Base-by-base conservation (phyloP, 108 stramenopile genomes). In the Nitzschia sp. region DNA sequence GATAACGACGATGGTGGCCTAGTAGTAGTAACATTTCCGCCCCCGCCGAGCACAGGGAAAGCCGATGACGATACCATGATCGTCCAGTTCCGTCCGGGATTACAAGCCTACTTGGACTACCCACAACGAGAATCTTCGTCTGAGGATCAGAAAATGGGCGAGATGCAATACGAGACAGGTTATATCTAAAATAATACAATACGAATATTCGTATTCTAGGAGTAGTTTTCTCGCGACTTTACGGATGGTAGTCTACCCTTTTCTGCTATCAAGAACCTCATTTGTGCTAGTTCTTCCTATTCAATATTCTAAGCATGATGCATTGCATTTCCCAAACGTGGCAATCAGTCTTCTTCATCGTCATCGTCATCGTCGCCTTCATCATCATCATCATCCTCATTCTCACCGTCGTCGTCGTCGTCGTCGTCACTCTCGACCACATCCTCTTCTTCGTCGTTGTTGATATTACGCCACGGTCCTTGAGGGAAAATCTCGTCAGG, bases 401-500 rank as follows among this genome's bases (percentile, higher is more conserved):
- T 17, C 23, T 23, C 38, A 52, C 54, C 66, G 66, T 54, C 66
- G 28, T 17, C 53, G 21, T 62, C 36, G n/a, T 22, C 25, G 13
- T 71, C 58, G 34, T 53, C 31, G n/a, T 50, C 52, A 27, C 32
- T 3, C 23, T 19, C 19, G 5, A 61, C 19, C 25, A 45, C 30
- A 1, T 30, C 53, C 15, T 72, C 32, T 15, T 29, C 69, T 1
- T 58, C 45, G 38, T 29, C 47, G 25, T 34, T 34, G 19, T 53
- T n/a, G n/a, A 21, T 13, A 55, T 80, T 58, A 28, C 80, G 66
- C 80, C 80, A 81, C 6, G 64, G 64, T n/a, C 80, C 75, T 27
- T 84, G 16, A 3, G 88, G 85, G 60, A 82, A 86, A 19, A 89
- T 71, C 13, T 81, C 68, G 52, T 89, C 83, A 1, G 85, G 83